Conservation (phyloP, 306 rosid genomes). For the Malus fusca region DNA sequence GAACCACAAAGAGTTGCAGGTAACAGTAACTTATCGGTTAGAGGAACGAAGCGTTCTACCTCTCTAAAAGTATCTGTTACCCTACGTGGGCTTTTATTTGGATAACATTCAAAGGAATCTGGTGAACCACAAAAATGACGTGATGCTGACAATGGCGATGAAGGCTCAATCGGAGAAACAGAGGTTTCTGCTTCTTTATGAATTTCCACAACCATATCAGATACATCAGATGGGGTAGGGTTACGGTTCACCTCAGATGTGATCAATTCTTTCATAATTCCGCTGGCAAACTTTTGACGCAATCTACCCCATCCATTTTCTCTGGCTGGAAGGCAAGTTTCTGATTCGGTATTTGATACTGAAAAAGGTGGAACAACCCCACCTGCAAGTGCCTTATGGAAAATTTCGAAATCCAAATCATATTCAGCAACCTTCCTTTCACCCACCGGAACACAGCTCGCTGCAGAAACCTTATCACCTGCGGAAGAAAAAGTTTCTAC, state of each 20-base stretch:
- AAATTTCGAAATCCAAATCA: slow-evolving; percentile 72
- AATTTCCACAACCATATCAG: slow-evolving; percentile 19
- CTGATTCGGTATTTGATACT: slow-evolving; percentile 53
- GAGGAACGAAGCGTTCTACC: slow-evolving; percentile 25
- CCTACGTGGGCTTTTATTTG: slow-evolving; percentile 34
- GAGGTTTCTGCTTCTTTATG: slow-evolving; percentile 26
- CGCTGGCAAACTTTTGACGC: slow-evolving; percentile 45
- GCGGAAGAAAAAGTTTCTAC: slow-evolving; percentile 15
- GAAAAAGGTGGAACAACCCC: slow-evolving; percentile 87
- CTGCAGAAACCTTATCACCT: slow-evolving; percentile 25
- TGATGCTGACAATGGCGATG: slow-evolving; percentile 41
- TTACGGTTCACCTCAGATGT: slow-evolving; percentile 38
- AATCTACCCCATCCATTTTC: slow-evolving; percentile 75
- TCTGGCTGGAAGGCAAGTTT: slow-evolving; percentile 77
- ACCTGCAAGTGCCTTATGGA: slow-evolving; percentile 75
- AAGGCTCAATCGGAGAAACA: slow-evolving; percentile 27
- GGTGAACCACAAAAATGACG: slow-evolving; percentile 54
- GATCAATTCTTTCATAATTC: slow-evolving; percentile 51
- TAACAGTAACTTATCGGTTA: slow-evolving; percentile 25
- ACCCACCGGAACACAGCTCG: slow-evolving; percentile 4
- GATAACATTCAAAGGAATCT: slow-evolving; percentile 53
- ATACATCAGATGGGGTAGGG: slow-evolving; percentile 23
- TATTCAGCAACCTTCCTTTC: slow-evolving; percentile 58
- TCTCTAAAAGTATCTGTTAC: slow-evolving; percentile 22
- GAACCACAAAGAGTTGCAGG: slow-evolving; percentile 39